phyloP scores from a whole-genome alignment of 169 alveolate species.

The Cryptosporidium canis region DNA sequence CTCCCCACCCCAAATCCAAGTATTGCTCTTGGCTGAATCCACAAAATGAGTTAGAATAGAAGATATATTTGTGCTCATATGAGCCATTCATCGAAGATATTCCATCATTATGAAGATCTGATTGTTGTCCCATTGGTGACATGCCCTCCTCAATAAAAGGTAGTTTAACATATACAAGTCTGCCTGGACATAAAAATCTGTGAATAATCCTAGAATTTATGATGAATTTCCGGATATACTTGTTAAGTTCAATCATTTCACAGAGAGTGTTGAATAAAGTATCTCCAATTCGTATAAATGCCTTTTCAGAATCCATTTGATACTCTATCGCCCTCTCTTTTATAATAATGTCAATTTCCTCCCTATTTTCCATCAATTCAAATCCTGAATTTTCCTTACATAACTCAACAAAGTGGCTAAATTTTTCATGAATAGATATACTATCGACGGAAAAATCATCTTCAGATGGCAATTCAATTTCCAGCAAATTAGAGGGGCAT shows the following conservation, averaged over 20 bases:
- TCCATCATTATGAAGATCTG: not conserved
- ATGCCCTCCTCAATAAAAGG: slow-evolving; percentile 78
- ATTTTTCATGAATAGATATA: not conserved
- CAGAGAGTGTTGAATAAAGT: slow-evolving; percentile 5
- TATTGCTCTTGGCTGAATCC: slow-evolving; percentile 22
- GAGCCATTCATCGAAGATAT: not conserved
- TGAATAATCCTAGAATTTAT: slow-evolving; percentile 81
- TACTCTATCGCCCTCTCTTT: not conserved
- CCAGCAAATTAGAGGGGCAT: not conserved
- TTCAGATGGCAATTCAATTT: not conserved
- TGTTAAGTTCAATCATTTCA: slow-evolving; percentile 71
- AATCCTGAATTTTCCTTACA: not conserved
- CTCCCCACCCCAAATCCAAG: slow-evolving; percentile 77
- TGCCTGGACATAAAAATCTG: slow-evolving; percentile 87
- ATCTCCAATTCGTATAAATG: slow-evolving; percentile 5
- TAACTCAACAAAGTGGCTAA: not conserved
- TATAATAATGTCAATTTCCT: slow-evolving; percentile 7
- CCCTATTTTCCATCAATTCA: not conserved
- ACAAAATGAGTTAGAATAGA: not conserved
- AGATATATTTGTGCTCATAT: not conserved
- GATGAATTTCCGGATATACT: slow-evolving; percentile 73
- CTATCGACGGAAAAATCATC: not conserved
- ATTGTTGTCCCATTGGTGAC: slow-evolving; percentile 3
- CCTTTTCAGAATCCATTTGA: slow-evolving; percentile 6
- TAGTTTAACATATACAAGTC: slow-evolving; percentile 83